Evolutionary conservation across 352 stramenopile species (phyloP).

Genomic region (Phytophthora meadii): DNA sequence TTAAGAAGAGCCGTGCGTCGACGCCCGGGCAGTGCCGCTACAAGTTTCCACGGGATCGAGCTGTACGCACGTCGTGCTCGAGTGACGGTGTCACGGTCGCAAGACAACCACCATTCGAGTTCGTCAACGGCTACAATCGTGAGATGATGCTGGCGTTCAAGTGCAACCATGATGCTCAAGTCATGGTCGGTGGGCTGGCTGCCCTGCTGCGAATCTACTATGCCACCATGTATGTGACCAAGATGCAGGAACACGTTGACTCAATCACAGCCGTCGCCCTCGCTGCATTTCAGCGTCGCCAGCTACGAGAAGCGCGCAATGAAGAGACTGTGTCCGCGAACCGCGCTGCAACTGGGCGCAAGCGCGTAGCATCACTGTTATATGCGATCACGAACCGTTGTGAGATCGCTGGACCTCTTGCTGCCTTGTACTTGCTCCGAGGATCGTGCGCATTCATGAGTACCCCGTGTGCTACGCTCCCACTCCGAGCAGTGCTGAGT

Average conservation of each 20-base stretch:
- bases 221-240: not conserved
- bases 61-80: not conserved
- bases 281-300: not conserved
- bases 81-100: not conserved
- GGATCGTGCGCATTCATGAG: not conserved
- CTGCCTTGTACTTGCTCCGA: not conserved
- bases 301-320: not conserved
- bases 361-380: no score
- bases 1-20: not conserved
- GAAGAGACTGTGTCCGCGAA: not conserved
- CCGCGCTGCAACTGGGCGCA: no score
- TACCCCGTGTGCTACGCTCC: not conserved
- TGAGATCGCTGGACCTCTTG: no score
- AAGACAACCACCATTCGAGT: not conserved
- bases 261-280: not conserved
- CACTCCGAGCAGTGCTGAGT: not conserved
- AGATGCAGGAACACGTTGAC: not conserved
- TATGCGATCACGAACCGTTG: no score
- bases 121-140: slow-evolving; percentile 1
- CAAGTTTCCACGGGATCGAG: not conserved
- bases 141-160: not conserved
- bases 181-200: not conserved
- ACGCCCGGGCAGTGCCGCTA: not conserved
- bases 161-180: not conserved
- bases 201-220: not conserved